These are phyloP conservation scores for Lupinus albus DNA, from an alignment of 306 rosid species.

Conservation along the genomic window DNA sequence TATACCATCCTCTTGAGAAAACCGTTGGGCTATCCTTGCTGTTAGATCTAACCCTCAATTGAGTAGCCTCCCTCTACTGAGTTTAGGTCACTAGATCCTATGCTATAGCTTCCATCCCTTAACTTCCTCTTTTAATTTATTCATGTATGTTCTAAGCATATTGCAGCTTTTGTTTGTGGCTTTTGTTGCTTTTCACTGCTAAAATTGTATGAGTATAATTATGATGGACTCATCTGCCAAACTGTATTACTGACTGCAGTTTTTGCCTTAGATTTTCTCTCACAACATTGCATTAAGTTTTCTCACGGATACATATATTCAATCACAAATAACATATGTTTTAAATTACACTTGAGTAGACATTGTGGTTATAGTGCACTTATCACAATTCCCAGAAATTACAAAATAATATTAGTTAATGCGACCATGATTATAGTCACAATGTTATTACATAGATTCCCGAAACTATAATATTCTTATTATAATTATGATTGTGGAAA, in stretches of 20 bases:
- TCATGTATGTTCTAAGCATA: conserved; percentile 39
- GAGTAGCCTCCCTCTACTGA: conserved; percentile 36
- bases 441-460: too few species aligned
- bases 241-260: conserved; percentile 39
- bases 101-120: background rate
- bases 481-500: too few species aligned
- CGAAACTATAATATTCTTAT: too few species aligned
- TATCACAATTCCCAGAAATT: too few species aligned
- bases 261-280: conserved; percentile 11
- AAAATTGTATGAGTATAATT: conserved; percentile 30
- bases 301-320: background rate
- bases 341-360: too few species aligned
- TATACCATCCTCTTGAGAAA: conserved; percentile 45
- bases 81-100: conserved; percentile 38
- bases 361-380: too few species aligned
- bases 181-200: conserved; percentile 46
- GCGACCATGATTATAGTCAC: too few species aligned
- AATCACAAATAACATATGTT: conserved; percentile 31
- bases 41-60: conserved; percentile 51
- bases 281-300: too few species aligned
- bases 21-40: conserved; percentile 52
- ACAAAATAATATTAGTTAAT: too few species aligned
- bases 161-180: conserved; percentile 1
- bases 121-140: conserved; percentile 34
- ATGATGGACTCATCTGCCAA: conserved; percentile 46